phyloP scores from a whole-genome alignment of 1,284 basidiomycete species.

The Heterobasidion occidentale region DNA sequence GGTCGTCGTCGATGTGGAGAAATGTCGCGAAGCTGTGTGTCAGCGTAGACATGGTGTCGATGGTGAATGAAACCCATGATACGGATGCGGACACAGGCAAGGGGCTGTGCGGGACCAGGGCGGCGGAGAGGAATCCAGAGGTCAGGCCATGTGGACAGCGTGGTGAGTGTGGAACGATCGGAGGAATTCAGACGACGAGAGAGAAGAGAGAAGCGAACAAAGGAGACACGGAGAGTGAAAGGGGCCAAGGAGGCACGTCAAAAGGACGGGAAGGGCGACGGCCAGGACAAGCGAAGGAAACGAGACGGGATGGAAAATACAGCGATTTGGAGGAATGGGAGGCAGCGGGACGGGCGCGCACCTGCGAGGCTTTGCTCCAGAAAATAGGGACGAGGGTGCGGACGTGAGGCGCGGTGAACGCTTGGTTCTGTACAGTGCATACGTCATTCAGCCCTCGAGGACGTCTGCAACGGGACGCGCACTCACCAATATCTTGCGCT shows the following conservation, averaged over 20 bases:
- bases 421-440: conserved; percentile 32
- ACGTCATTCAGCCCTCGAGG: neutral
- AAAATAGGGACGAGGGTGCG: conserved; percentile 55
- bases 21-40: conserved; percentile 10
- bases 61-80: too few relatives aligned
- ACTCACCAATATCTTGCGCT: conserved; percentile 35
- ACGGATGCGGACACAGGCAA: too few relatives aligned
- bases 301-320: neutral
- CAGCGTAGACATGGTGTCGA: too few relatives aligned
- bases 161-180: too few relatives aligned
- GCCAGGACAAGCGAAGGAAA: neutral
- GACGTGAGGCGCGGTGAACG: conserved; percentile 50
- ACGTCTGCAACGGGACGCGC: conserved; percentile 4
- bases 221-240: neutral
- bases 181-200: too few relatives aligned
- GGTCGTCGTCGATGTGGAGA: neutral
- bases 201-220: neutral
- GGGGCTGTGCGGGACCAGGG: too few relatives aligned
- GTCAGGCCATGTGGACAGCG: too few relatives aligned
- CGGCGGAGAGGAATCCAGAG: too few relatives aligned
- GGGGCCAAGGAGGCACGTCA: neutral
- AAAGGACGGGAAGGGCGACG: neutral
- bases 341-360: conserved; percentile 21
- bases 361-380: conserved; percentile 51
- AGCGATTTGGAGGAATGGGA: neutral